These are phyloP conservation scores for Apiospora arundinis DNA, from an alignment of 2,329 filamentous ascomycete species.

Conservation along the genomic window DNA sequence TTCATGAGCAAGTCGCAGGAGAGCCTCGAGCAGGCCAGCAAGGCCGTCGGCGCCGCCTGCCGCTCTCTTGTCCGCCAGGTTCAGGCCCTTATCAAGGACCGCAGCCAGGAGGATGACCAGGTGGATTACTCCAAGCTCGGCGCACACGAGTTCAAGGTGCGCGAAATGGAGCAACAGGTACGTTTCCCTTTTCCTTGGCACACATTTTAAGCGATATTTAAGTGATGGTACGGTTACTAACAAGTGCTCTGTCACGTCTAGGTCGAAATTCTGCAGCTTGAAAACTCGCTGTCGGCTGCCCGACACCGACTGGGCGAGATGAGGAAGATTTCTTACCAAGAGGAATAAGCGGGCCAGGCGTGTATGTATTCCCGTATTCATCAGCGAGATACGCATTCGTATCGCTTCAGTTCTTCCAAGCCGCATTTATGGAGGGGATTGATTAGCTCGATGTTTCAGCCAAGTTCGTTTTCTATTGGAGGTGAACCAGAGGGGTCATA, in stretches of 20 bases:
- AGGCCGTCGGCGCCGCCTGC: slow-evolving; percentile 90
- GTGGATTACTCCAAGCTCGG: slow-evolving; percentile 90
- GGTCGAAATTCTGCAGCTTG: slow-evolving; percentile 96
- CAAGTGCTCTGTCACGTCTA: slow-evolving; percentile 44
- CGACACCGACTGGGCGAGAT: slow-evolving; percentile 90
- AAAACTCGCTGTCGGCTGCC: slow-evolving; percentile 82
- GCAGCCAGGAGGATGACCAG: slow-evolving; percentile 79
- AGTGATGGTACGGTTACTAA: slow-evolving; percentile 29
- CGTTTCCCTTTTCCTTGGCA: slow-evolving; percentile 39
- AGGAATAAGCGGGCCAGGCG: slow-evolving; percentile 57
- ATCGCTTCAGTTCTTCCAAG: not conserved
- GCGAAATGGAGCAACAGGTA: slow-evolving; percentile 99
- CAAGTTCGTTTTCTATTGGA: not conserved
- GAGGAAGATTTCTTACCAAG: slow-evolving; percentile 95
- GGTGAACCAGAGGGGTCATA: not conserved
- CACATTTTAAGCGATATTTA: not conserved
- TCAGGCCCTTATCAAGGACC: slow-evolving; percentile 90
- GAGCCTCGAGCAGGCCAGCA: slow-evolving; percentile 85
- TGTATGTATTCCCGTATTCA: not conserved
- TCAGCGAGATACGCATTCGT: not conserved
- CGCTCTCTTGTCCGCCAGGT: slow-evolving; percentile 89
- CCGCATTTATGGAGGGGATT: not conserved
- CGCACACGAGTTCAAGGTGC: slow-evolving; percentile 96
- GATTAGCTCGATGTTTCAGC: not conserved
- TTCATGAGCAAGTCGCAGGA: slow-evolving; percentile 99